Base-by-base conservation (phyloP, 1,139 yeast species). In the Scheffersomyces illinoinensis region DNA sequence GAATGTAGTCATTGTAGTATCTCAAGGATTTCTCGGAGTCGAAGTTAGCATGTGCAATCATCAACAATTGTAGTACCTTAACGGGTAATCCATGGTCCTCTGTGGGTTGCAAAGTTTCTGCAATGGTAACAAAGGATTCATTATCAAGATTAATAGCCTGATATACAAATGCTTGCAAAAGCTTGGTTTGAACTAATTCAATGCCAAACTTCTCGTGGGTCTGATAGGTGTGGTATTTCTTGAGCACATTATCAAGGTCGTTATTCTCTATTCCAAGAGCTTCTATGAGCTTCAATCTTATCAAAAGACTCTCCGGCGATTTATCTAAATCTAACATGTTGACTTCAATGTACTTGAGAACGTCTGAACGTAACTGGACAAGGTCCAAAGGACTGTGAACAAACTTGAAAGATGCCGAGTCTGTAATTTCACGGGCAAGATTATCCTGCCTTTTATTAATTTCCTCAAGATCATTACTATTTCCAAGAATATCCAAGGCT, bases 1-100 rank as follows among this genome's bases (percentile, higher is more conserved):
- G 66, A 52, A 85, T 82, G 65, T 84, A 79, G 26, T 78, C 75
- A 64, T 89, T 88, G 71, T 83, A 88, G 5, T 85, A 65, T 1
- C 77, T 79, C 48, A 89, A 73, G 0, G 88, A 75, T 47, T 72
- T 67, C 19, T 83, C 84, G 1, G 76, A 68, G 53, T 81, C 79
- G 57, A 84, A 79, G 62, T 76, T 78, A 7, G 86, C 75, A 50
- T 79, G 73, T 0, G 81, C 81, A 12, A 87, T 63, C n/a, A 88
- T 80, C 53, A 82, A 67, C 0, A 78, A 70, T 58, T 85, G 85
- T 4, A 85, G 64, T 3, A 79, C 68, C 12, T 75, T 71, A 14
- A 65, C 68, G 1, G 84, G 78, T 17, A 81, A 70, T 47, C 69
- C 64, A 10, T 78, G 74, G 20, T 75, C 76, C 12, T 61, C 61